Evolutionary conservation across 2,329 filamentous ascomycete genomes (phyloP), one percentile per base, ranked within the genome.

Genomic region (Sporothrix humicola): DNA sequence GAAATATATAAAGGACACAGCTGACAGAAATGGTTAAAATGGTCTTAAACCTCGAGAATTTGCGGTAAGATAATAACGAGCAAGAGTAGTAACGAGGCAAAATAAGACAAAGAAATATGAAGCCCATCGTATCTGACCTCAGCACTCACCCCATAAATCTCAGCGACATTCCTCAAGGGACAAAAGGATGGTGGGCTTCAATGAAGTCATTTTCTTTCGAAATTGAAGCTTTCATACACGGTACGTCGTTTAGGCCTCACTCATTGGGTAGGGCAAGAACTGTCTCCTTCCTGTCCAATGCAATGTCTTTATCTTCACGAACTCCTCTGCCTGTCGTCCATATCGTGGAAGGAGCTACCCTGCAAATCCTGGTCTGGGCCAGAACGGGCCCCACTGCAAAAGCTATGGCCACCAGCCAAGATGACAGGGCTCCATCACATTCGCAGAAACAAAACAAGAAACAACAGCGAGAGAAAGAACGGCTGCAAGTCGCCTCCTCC

Each of bases 401-500:
- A 56, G 66, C 66, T 56, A 48, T 69, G 65, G 46, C 44, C 46
- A 63, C 58, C 42, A 26, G n/a, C 20, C 42, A 26, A 66, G 61
- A 61, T 31, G 61, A 66, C 61, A 66, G 61, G 42, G 59, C 37
- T 52, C 44, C 46, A 37, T 52, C 50, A 44, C 31, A 56, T 56
- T 69, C 50, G 31, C 61, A 69, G 23, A 69, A 54, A 54, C 44
- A 68, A 50, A 68, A 50, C 63, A 68, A 68, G 63, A 68, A 68
- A 31, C 63, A 50, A 68, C 12, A 68, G 63, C 66, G 66, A 69
- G 66, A 52, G 68, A 70, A 58, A 44, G 31, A 70, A 56, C 68
- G 68, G 20, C 68, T 42, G 46, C 48, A 58, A 37, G 31, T 59
- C 66, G 68, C 68, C 37, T 59, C 12, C 37, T 54, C 52, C 50